Base-by-base conservation (phyloP, 345 rosid species). In the Clausena lansium region DNA sequence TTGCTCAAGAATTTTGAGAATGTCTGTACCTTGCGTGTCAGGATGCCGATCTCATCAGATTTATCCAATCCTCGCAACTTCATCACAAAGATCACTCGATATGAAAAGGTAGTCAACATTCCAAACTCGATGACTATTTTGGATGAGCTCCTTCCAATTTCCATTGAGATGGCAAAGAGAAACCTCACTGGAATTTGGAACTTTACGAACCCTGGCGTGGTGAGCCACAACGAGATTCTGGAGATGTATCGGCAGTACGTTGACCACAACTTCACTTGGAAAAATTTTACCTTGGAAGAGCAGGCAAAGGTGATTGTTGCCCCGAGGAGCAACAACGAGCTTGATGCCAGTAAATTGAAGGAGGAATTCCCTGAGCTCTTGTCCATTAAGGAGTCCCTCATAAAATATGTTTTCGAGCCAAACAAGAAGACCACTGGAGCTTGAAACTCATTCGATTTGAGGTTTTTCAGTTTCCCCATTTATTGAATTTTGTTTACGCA, bases 301-400 rank as follows among this genome's bases (percentile, higher is more conserved):
- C 98, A 94, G 71, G 94, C 94, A 4, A 92, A 94, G 80, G 98
- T 92, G 45, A 92, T 94, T 15, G 76, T 93, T 41, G 98, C 97
- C 68, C 98, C 94, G 0, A 85, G 98, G 86, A 91, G 98, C 87
- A 94, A 94, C 85, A 94, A 94, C n/a, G 97, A 94, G 85, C 96
- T 94, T 0, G 97, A 94, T 78, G 86, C 91, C 0, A 71, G 83
- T 65, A 94, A 92, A 75, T 83, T 94, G 94, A 91, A 87, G 86
- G 55, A 79, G 38, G 94, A 91, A 81, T 94, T 94, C 88, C 98
- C 97, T 5, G 92, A 93, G 84, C 81, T 94, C 80, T 50, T 92
- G 84, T 79, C 97, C 76, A 91, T 94, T 74, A 94, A 91, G 83
- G 98, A 92, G 74, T 90, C 98, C 57, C 89, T 93, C 5, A 80